Percentiles rank a stretch among this genome's conserved stretches.
These are phyloP conservation scores for Serendipita sp. DNA, from an alignment of 768 basidiomycete species.

Conservation along the genomic window DNA sequence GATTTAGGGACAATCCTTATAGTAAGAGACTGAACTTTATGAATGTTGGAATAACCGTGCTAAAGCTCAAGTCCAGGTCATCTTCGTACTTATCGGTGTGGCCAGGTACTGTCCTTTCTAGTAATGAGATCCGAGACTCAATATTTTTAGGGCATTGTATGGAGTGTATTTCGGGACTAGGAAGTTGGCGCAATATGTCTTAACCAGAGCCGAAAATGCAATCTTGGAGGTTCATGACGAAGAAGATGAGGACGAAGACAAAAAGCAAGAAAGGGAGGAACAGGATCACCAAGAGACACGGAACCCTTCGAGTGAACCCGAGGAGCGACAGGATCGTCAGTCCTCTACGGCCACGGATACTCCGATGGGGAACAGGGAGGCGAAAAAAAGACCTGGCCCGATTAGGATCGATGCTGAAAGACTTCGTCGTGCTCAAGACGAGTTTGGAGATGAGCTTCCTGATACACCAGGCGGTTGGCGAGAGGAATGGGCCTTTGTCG, in stretches of 20 bases:
- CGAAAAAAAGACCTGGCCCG: neutral
- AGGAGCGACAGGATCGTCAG: neutral
- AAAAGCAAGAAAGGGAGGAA: neutral
- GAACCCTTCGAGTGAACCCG: neutral
- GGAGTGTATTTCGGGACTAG: neutral
- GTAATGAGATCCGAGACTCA: no score
- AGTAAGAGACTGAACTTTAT: neutral
- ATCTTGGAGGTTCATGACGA: neutral
- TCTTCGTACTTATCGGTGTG: neutral
- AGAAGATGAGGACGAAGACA: neutral
- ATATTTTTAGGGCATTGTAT: neutral
- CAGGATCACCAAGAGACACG: no score
- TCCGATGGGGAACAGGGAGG: neutral
- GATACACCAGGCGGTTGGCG: neutral
- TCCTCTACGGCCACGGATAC: neutral
- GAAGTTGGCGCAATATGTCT: neutral
- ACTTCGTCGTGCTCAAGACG: neutral
- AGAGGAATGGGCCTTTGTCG: neutral
- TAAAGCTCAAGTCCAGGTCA: neutral
- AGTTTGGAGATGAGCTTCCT: conserved; percentile 1
- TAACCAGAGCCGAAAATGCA: neutral
- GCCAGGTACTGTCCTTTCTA: neutral
- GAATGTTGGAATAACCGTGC: neutral
- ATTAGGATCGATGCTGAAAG: neutral
- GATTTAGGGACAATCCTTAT: neutral